Percentiles rank a stretch among this genome's conserved stretches.
These are phyloP conservation scores for Penicillium sp. DNA, from an alignment of 2,329 filamentous ascomycete genomes.

Conservation along the genomic window DNA sequence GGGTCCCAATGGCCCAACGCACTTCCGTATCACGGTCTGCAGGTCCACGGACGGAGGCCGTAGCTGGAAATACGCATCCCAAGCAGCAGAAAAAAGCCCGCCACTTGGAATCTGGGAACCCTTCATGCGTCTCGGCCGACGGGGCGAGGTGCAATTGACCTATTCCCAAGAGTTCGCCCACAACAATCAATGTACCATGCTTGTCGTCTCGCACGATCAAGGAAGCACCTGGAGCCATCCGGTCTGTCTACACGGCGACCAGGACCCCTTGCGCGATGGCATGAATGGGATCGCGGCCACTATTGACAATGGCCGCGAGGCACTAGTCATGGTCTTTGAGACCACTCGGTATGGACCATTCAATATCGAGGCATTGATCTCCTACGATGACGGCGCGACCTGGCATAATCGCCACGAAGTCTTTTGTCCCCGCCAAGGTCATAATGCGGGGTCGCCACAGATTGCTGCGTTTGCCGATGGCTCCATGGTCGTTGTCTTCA, in stretches of 20 bases:
- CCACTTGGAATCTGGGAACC: conserved; percentile 53
- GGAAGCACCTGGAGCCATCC: conserved; percentile 50
- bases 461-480: conserved; percentile 46
- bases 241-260: conserved; percentile 43
- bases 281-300: conserved; percentile 50
- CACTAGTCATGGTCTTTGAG: conserved; percentile 51
- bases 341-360: conserved; percentile 47
- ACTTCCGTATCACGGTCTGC: conserved; percentile 56
- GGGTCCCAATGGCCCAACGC: conserved; percentile 38
- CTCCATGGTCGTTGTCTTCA: conserved; percentile 48
- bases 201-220: conserved; percentile 47
- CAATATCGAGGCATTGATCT: conserved; percentile 49
- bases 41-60: conserved; percentile 49
- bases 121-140: conserved; percentile 47
- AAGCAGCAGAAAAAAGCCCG: conserved; percentile 47
- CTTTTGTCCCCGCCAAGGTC: conserved; percentile 41
- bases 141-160: conserved; percentile 48
- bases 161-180: conserved; percentile 52
- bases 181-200: conserved; percentile 54
- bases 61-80: conserved; percentile 48
- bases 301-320: conserved; percentile 37
- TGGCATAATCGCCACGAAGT: conserved; percentile 48
- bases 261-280: conserved; percentile 38
- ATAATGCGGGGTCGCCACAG: conserved; percentile 52
- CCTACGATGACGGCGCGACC: conserved; percentile 47